Percentiles rank a stretch among this genome's conserved stretches.
Conservation (phyloP, 225 moss, liverwort and hornwort species). For the Ulota crispa region DNA sequence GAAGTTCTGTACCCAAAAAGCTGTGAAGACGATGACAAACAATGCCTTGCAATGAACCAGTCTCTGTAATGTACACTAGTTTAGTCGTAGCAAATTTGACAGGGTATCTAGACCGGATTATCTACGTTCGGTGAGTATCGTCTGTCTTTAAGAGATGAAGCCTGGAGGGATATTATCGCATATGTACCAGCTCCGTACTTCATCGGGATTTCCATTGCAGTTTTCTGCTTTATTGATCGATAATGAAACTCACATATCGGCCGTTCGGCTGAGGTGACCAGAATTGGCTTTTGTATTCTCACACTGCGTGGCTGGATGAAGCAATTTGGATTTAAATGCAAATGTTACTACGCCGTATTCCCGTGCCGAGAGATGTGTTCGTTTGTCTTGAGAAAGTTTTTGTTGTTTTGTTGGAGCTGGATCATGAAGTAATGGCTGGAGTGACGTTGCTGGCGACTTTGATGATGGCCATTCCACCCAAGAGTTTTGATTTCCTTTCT, state of each 20-base stretch:
- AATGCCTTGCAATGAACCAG: background rate
- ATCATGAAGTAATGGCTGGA: too few species aligned
- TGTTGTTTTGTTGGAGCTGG: background rate
- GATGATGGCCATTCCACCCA: too few species aligned
- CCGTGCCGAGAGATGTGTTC: background rate
- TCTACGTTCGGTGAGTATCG: background rate
- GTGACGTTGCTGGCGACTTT: too few species aligned
- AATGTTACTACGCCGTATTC: background rate
- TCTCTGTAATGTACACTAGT: constrained; percentile 19
- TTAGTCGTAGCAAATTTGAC: background rate
- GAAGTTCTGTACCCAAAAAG: background rate
- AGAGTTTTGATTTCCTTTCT: too few species aligned
- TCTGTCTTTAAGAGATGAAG: background rate
- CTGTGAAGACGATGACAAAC: background rate
- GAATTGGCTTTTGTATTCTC: background rate
- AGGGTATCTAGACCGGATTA: background rate
- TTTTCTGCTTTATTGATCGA: background rate
- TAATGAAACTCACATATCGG: background rate
- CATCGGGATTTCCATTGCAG: background rate
- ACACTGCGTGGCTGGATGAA: background rate
- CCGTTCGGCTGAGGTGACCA: background rate
- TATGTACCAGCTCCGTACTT: background rate
- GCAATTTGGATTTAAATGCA: background rate
- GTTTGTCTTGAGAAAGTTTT: background rate
- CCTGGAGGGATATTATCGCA: constrained; percentile 8